Evolutionary conservation across 768 basidiomycete genomes (phyloP).

Genomic region (Leccinum variicolor): DNA sequence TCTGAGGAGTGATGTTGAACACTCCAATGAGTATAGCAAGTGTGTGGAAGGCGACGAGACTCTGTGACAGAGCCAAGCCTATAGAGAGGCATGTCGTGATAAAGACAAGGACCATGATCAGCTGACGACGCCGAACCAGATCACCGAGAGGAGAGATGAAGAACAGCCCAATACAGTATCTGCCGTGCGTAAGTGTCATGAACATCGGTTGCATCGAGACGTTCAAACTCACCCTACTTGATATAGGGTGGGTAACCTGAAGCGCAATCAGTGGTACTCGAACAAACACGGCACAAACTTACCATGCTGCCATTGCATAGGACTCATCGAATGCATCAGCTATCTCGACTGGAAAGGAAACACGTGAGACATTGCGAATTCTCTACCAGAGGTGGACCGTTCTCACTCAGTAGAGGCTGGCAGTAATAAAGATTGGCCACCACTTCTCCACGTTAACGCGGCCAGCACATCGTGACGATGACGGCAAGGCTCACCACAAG

Average conservation of each 20-base stretch:
- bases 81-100: conserved; percentile 37
- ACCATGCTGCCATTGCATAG: conserved; percentile 35
- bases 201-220: background rate
- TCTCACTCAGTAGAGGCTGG: conserved; percentile 71
- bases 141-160: conserved; percentile 47
- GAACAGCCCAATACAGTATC: conserved; percentile 33
- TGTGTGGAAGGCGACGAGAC: conserved; percentile 29
- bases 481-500: conserved; percentile 36
- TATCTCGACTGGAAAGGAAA: conserved; percentile 24
- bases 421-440: conserved; percentile 80
- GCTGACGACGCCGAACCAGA: conserved; percentile 40
- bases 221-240: conserved; percentile 54
- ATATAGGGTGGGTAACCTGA: conserved; percentile 60
- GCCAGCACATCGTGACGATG: background rate
- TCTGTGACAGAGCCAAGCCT: conserved; percentile 36
- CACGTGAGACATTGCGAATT: background rate
- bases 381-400: background rate
- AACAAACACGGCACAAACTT: background rate
- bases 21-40: conserved; percentile 38
- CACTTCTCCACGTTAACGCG: conserved; percentile 12
- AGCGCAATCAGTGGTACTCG: background rate
- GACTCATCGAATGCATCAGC: conserved; percentile 35
- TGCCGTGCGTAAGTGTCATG: background rate
- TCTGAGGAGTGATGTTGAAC: conserved; percentile 39
- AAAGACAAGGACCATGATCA: conserved; percentile 35